Evolutionary conservation across 768 basidiomycete species (phyloP), one percentile per base, ranked within the genome.

Genomic region (Leucocoprinus sp.): DNA sequence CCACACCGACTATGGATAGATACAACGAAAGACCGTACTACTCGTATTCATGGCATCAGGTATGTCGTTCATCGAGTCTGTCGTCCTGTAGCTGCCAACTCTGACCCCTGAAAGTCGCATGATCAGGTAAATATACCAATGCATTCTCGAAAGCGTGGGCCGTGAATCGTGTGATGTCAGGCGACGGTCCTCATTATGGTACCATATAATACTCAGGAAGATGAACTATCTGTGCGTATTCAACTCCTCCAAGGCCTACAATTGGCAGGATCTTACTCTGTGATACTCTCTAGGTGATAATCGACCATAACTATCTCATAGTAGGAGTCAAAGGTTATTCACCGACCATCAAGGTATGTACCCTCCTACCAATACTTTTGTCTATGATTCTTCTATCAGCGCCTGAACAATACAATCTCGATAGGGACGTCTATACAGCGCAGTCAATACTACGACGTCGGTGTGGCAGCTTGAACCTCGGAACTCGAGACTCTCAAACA

Each of bases 21-120:
- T 65, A 64, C 54, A 68, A 62, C 49, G 65, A 68, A 48, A 55
- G 60, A 21, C 61, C 60, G 14, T 66, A 69, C 50, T 71, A 67
- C 44, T 67, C 72, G 1, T 90, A 90, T 55, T 86, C 87, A 52
- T 90, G 87, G 87, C 88, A 90, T 63, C 87, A 90, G 77, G 87
- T 87, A 56, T 51, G 74, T 35, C 39, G 42, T 41, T 41, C 46
- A 47, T 22, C 48, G 43, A 19, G 15, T 44, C 42, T 52, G 51
- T n/a, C 8, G 37, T 50, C 53, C 40, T 55, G 48, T 43, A 48
- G 58, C 7, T 42, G 33, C 39, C 49, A n/a, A 52, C 35, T 31
- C 19, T 23, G 8, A 7, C 22, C 18, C 15, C 23, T 50, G 56
- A 49, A 52, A 90, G 87, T 88, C 87, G 51, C 87, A 90, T 74